Base-by-base conservation (phyloP, 352 stramenopile species). In the Globisporangium splendens region DNA sequence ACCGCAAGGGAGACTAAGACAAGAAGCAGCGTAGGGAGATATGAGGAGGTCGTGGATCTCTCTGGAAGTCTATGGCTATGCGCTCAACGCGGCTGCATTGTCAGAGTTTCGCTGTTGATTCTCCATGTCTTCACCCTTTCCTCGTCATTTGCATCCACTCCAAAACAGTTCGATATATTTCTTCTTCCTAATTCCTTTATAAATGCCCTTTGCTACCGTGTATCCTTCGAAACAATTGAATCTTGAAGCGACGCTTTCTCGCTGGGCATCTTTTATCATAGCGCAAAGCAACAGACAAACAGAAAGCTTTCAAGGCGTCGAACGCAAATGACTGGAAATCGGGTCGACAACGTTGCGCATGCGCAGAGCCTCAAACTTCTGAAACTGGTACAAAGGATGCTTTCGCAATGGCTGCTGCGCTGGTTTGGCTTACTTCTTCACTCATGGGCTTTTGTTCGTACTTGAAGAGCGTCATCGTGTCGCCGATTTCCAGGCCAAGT, bases 1-100 rank as follows among this genome's bases (percentile, higher is more conserved):
- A 71, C 50, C 77, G 74, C 35, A 89, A 89, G 63, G 71, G 56
- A 35, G 77, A 86, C 54, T 89, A 78, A 73, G 54, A 10, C 28
- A 6, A 35, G 28, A 35, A 35, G 28, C 28, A 35, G 28, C 28
- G 39, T 4, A 44, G 13, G 39, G 20, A 54, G 11, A 41, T 14
- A 31, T 12, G 20, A 28, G 6, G n/a, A 17, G 10, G 47, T 50
- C 21, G 49, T 46, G 38, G 56, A 43, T 63, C 28, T 35, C 28
- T 35, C 3, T 35, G 28, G 2, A 35, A 10, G 8, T 35, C 10
- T 35, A 10, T 35, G 28, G 28, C 7, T 5, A 31, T 35, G 28
- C 28, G 28, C 28, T 4, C 28, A 35, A 31, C 5, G 24, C 5
- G 24, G 24, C 24, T 31, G 24, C 24, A 5, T 31, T 31, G 24